A percentile compares a stretch with the other conserved stretches of the same genome.
Evolutionary conservation across 1,139 yeast genomes (phyloP).

Genomic region (Diutina rugosa): DNA sequence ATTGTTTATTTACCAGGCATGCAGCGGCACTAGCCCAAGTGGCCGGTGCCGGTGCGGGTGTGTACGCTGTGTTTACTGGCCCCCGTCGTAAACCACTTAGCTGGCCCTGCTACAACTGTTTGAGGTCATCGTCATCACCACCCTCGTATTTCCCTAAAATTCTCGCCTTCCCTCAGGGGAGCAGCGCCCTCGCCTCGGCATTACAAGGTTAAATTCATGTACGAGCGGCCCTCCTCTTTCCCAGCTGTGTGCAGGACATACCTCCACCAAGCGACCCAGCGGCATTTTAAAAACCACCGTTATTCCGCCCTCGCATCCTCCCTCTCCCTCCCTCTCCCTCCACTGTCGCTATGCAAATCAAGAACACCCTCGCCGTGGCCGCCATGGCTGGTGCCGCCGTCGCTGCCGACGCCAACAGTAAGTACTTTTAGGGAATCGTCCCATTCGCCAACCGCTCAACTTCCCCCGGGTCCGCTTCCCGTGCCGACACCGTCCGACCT

Average conservation of each 20-base stretch:
- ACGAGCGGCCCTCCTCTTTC: neutral
- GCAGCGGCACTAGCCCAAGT: neutral
- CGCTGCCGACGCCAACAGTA: neutral
- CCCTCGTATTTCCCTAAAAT: neutral
- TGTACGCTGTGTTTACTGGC: neutral
- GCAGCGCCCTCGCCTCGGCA: neutral
- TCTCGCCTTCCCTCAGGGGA: neutral
- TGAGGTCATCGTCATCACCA: neutral
- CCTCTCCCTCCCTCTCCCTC: neutral
- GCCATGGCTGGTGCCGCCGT: neutral
- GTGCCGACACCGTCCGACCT: too few relatives aligned
- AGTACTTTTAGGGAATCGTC: neutral
- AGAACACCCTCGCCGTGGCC: constrained; percentile 1
- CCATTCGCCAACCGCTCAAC: too few relatives aligned
- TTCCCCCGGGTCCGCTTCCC: too few relatives aligned
- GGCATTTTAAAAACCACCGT: neutral
- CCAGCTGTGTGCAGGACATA: neutral
- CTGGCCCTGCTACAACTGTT: too few relatives aligned
- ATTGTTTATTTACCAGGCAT: neutral
- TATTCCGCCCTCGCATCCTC: neutral
- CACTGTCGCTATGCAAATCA: neutral
- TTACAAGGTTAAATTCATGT: neutral
- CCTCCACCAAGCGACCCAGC: neutral
- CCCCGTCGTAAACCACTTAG: too few relatives aligned
- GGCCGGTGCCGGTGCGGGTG: neutral